Base-by-base conservation (phyloP, 116 monocot species). In the Papilionanthe hybrid region DNA sequence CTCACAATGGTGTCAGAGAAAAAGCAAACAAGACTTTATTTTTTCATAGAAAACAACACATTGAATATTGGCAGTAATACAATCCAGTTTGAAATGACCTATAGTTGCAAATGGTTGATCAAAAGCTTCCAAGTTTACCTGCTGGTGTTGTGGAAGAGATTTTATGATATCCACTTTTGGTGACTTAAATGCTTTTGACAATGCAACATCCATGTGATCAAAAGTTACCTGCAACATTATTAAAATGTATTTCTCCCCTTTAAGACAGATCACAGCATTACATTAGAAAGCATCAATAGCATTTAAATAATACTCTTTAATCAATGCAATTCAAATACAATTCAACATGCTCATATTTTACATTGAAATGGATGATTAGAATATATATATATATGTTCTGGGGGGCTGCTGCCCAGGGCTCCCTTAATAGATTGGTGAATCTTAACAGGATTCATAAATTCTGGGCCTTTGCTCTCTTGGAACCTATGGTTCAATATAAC, bases 61-160 rank as follows among this genome's bases (percentile, higher is more conserved):
- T 3, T 37, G 11, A 37, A 32, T 69, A 37, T 37, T 37, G 32
- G 69, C 5, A 17, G 5, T 37, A 45, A 69, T 17, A 17, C 29
- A 32, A 15, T 32, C 15, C 32, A 69, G 37, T 13, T 69, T 32
- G 69, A 69, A 69, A 69, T 69, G 18, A 5, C 11, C 27, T 30
- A 69, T 32, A 32, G 69, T 6, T 6, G 1, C 18, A 32, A 68
- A 29, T 69, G 69, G 69, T 25, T 69, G 7, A 25, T 63, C 69
- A 69, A 69, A 32, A 15, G 5, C 18, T 15, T 13, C 4, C 12
- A 41, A 50, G 13, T 32, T 81, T 84, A 97, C 94, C 99, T 95
- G 99, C 74, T 95, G 99, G 78, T 99, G 93, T 78, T 92, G 99
- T 57, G 99, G 99, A 76, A 99, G 91, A 81, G 91, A 87, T 63